Evolutionary conservation across 2,329 filamentous ascomycete species (phyloP), one percentile per base, ranked within the genome.

Genomic region (Cladorrhinum sp.): DNA sequence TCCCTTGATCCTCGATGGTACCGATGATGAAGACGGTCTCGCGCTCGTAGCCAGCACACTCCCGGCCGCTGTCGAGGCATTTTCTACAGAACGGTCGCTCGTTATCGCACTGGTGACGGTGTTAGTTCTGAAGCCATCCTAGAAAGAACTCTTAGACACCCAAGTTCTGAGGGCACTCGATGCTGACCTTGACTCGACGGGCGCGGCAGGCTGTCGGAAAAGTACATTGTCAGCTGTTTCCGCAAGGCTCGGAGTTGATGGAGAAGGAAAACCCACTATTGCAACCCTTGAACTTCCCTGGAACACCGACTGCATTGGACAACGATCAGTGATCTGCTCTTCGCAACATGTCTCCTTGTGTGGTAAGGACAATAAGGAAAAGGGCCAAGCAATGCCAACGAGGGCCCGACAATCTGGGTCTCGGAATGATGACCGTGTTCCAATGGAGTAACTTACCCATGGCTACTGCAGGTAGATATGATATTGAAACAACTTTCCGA

Each of bases 11-110:
- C 60, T 83, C 75, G 38, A 75, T 75, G 2, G 83, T 85, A n/a
- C 82, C 82, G 41, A 84, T 81, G 69, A 89, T 86, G 72, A 89
- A 89, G 59, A 87, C 80, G 16, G 81, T 81, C 68, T 87, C 81
- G 41, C 82, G 77, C 68, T 86, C 80, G 70, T 89, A 89, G 41
- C 86, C 86, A 66, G 56, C 86, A 66, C 86, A 89, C 60, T 79
- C 71, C 50, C 84, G 77, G 22, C 83, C 82, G 66, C 79, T 82
- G 66, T 81, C 77, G 59, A 78, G 74, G 70, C 86, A 89, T 69
- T 86, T 87, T 58, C 78, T 79, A 70, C 86, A 89, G 38, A 76
- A 75, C 1, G 86, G 86, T 3, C 81, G 79, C 60, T 82, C 79
- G 64, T 86, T 85, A 72, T 86, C 86, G 70, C 86, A 88, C 82